Evolutionary conservation across 2,329 filamentous ascomycete species (phyloP), one percentile per base, ranked within the genome.

Genomic region (Aplosporella prunicola): DNA sequence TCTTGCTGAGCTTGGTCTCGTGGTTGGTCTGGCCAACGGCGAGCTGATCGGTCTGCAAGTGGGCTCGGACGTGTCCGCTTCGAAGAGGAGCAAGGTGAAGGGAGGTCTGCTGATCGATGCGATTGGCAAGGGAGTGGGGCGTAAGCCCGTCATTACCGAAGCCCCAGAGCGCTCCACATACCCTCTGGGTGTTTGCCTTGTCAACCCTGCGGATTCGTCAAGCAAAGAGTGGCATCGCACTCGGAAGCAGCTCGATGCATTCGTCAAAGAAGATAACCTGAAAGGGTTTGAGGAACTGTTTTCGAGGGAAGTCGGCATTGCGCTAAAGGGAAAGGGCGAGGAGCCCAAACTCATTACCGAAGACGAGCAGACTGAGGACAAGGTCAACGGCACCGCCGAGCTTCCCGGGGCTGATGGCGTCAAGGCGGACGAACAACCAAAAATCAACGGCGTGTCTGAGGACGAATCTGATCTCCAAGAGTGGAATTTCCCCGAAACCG

Each of bases 71-170:
- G 40, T 50, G 5, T 46, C 51, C 5, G 43, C 52, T 8, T 51
- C 54, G 5, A 66, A 63, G 43, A 53, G 58, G 17, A 45, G 48
- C n/a, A 61, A 53, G 45, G 47, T 49, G 4, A 47, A 55, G 25
- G 56, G 55, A 35, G 78, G 80, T 7, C 64, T 83, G 6, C 62
- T 88, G 17, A 80, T 83, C 22, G 81, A 88, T 51, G 81, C 82
- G 0, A 74, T 88, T 37, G 80, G 81, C 2, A 78, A 78, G 42
- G 81, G 80, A 3, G 62, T 73, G 34, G 41, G 34, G 11, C 39
- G 24, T 25, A 37, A 36, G 20, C 13, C 39, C 13, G 20, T 18
- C 16, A 36, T 17, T 4, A 15, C 32, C 13, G 35, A 42, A 9
- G 25, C 32, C 8, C 32, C 39, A 10, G 5, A 11, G 10, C 25